phyloP scores from a whole-genome alignment of 306 rosid genomes.

The Glycine tomentella region DNA sequence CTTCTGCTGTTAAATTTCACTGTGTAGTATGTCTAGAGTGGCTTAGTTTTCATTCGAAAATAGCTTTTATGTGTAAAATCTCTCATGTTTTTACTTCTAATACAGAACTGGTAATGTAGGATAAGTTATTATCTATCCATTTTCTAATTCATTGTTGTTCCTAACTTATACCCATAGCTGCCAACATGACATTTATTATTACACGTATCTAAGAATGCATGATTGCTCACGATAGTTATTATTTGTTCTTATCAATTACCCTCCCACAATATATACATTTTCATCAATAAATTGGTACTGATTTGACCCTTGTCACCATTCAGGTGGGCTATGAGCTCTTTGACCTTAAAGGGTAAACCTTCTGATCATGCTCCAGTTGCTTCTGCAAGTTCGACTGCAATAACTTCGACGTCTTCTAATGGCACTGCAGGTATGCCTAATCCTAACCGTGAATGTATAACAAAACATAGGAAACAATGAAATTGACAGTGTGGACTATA shows the following conservation, averaged over 20 bases:
- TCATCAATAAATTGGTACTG: conserved; percentile 29
- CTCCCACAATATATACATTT: background rate
- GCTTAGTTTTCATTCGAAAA: conserved; percentile 9
- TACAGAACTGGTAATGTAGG: too few species aligned
- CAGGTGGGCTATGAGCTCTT: conserved; percentile 99
- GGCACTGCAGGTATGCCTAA: conserved; percentile 70
- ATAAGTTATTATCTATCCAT: too few species aligned
- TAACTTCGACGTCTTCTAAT: conserved; percentile 68
- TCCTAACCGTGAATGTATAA: conserved; percentile 1
- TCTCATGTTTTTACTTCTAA: too few species aligned
- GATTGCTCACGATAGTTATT: too few species aligned
- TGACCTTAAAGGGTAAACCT: conserved; percentile 93
- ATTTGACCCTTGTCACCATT: conserved; percentile 38
- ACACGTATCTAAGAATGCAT: too few species aligned
- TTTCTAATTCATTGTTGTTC: too few species aligned
- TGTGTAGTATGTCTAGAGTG: background rate
- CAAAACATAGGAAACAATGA: background rate
- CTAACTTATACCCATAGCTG: too few species aligned
- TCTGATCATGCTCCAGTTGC: conserved; percentile 84
- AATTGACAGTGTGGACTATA: background rate
- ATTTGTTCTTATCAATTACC: too few species aligned
- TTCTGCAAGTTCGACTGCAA: conserved; percentile 62
- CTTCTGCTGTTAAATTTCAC: conserved; percentile 16
- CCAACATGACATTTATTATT: too few species aligned
- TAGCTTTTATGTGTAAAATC: background rate